These are phyloP conservation scores for Trifolium pratense DNA, from an alignment of 306 rosid species.

Conservation along the genomic window DNA sequence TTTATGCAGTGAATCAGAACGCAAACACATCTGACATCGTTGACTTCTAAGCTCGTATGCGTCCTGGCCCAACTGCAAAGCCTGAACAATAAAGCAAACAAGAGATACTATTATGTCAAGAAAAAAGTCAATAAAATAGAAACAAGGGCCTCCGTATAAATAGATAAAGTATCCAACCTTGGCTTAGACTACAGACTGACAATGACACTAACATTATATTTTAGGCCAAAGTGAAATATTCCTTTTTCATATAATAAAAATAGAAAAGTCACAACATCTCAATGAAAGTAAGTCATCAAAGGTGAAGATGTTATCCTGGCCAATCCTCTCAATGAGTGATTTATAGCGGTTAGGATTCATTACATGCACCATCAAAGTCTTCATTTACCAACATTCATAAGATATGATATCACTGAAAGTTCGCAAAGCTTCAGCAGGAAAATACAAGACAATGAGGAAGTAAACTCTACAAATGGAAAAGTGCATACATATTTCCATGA, in stretches of 20 bases:
- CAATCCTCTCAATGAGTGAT: slow-evolving; percentile 6
- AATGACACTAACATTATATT: slow-evolving; percentile 6
- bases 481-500: slow-evolving; percentile 3
- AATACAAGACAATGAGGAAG: slow-evolving; percentile 4
- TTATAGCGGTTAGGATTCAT: neutral
- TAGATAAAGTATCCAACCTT: neutral
- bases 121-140: neutral
- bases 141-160: slow-evolving; percentile 11
- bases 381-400: neutral
- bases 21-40: slow-evolving; percentile 96
- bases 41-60: slow-evolving; percentile 74
- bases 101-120: slow-evolving; percentile 10
- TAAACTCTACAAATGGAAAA: neutral
- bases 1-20: slow-evolving; percentile 85
- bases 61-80: slow-evolving; percentile 91
- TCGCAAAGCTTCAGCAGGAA: slow-evolving; percentile 15
- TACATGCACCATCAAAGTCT: neutral
- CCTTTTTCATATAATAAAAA: neutral
- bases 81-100: slow-evolving; percentile 54
- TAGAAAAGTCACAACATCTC: neutral
- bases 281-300: neutral
- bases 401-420: slow-evolving; percentile 2
- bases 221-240: neutral
- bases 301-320: neutral
- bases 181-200: slow-evolving; percentile 7